Conservation (phyloP, 1,284 basidiomycete genomes). For the Sutorius eximius region DNA sequence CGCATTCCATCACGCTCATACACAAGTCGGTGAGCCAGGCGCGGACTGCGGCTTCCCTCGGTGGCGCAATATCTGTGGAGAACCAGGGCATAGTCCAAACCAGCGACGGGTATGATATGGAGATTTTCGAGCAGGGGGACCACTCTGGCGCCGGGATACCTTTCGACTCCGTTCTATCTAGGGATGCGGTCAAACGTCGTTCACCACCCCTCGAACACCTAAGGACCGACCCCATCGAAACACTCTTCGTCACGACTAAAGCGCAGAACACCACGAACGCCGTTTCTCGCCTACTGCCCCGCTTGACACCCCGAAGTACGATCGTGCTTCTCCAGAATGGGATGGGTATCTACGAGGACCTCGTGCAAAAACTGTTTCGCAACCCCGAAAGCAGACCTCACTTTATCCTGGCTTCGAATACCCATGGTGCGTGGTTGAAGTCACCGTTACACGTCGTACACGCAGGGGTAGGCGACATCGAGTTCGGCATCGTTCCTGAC, state of each 20-base stretch:
- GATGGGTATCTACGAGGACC: constrained; percentile 85
- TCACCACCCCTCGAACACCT: constrained; percentile 22
- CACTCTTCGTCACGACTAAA: constrained; percentile 84
- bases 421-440: constrained; percentile 73
- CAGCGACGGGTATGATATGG: constrained; percentile 46
- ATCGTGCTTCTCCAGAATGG: constrained; percentile 92
- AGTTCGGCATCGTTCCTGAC: constrained; percentile 82
- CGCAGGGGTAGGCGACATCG: constrained; percentile 69
- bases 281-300: constrained; percentile 59
- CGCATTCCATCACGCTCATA: constrained; percentile 65
- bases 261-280: constrained; percentile 65
- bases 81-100: constrained; percentile 43
- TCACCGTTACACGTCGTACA: constrained; percentile 66
- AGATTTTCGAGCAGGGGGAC: constrained; percentile 41
- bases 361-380: constrained; percentile 71
- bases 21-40: constrained; percentile 49
- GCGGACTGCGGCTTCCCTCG: constrained; percentile 31
- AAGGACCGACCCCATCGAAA: constrained; percentile 49
- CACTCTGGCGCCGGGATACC: constrained; percentile 29
- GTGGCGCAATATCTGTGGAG: constrained; percentile 47
- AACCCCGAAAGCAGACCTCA: constrained; percentile 75
- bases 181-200: constrained; percentile 10
- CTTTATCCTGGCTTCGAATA: constrained; percentile 83
- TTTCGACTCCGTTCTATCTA: constrained; percentile 18
- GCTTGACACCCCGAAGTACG: constrained; percentile 71